A percentile compares a stretch with the other conserved stretches of the same genome.
Conservation (phyloP, 306 rosid species). For the Sphenostylis stenocarpa region DNA sequence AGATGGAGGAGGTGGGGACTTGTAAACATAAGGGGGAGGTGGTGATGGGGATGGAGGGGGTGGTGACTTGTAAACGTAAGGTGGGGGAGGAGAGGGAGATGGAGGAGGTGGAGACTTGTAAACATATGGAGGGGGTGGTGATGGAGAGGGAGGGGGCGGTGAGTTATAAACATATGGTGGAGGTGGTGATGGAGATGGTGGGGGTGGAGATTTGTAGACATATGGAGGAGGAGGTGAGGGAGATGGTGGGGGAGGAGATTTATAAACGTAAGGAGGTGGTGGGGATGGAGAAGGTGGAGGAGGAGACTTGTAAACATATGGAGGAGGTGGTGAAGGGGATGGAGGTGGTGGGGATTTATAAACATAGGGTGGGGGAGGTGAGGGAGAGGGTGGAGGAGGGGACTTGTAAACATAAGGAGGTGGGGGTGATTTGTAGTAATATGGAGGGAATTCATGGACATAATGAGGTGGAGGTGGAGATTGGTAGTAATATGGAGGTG, state of each 20-base stretch:
- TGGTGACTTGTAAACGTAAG: neutral
- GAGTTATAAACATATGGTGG: neutral
- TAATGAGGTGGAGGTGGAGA: neutral
- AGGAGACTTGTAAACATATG: neutral
- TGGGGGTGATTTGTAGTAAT: neutral
- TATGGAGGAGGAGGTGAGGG: neutral
- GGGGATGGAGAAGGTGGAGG: neutral
- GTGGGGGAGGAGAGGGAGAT: neutral
- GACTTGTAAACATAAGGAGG: neutral
- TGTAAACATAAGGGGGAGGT: too few relatives aligned
- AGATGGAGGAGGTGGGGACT: too few relatives aligned
- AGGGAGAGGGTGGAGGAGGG: neutral
- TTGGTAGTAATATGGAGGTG: neutral
- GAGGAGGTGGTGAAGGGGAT: neutral
- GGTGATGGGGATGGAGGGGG: too few relatives aligned
- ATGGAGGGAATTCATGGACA: slow-evolving; percentile 10
- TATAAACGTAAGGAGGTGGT: neutral
- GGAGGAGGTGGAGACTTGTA: neutral
- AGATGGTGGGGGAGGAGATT: neutral
- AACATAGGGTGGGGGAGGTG: neutral
- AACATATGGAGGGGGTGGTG: too few relatives aligned
- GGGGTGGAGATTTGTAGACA: neutral
- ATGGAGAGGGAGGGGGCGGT: neutral
- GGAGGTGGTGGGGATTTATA: neutral
- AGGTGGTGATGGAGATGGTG: neutral